Evolutionary conservation across 441 rosid species (phyloP), one percentile per base, ranked within the genome.

Genomic region (Euphorbia corollata): DNA sequence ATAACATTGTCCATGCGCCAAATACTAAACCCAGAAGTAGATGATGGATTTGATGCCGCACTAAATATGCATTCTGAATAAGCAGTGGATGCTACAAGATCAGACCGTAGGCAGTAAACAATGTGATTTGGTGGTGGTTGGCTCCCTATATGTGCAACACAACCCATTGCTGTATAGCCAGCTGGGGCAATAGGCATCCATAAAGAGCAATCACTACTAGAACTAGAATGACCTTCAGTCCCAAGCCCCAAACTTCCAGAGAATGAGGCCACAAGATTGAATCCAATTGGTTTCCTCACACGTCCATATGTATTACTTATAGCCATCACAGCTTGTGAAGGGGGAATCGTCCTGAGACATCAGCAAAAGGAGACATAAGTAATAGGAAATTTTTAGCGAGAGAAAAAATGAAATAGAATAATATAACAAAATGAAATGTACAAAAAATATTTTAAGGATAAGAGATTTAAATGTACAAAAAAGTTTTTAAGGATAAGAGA

Each of bases 101-200:
- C 98, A 65, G 96, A 80, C 36, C 97, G 96, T 68, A 96, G 75
- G 79, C 99, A 96, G 80, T 89, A 83, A 67, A 92, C 98, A 74
- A 82, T 67, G 75, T 92, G 96, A 77, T 82, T 90, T 54, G 86
- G 83, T 32, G 99, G 99, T 20, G 91, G 91, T 73, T 85, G 81
- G 68, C 74, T 82, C 79, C 99, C 99, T 61, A 78, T 65, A 80
- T 89, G 83, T 72, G 86, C 98, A 59, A 96, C 92, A 83, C 95
- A 96, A 16, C 99, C 99, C 81, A 96, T 63, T 64, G 96, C 84
- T 39, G 82, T 80, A 80, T 90, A 96, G 27, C 99, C 99, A 51
- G 83, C 83, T 53, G 99, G 99, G 6, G 99, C 91, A 77, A 96
- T 77, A 59, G 99, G 99, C 91, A 90, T 74, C 99, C 99, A 96